Evolutionary conservation across 2,329 filamentous ascomycete species (phyloP).

Genomic region (Chaetomium sp.): DNA sequence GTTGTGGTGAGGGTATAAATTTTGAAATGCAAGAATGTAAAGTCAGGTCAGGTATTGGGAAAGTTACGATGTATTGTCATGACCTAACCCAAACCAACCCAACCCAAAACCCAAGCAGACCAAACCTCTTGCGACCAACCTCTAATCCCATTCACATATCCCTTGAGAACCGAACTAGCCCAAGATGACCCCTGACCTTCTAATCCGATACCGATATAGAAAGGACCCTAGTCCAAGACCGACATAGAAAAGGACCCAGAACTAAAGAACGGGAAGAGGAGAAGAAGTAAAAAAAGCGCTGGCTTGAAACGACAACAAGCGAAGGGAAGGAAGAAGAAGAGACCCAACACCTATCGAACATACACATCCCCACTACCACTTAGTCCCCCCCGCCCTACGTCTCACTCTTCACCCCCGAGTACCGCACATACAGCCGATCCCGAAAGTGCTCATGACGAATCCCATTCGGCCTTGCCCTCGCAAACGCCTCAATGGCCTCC

Average conservation of each 20-base stretch:
- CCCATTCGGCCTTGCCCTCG: slow-evolving; percentile 64
- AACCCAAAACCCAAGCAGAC: too few relatives aligned
- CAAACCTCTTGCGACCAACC: slow-evolving; percentile 3
- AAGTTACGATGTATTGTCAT: background rate
- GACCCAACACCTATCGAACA: background rate
- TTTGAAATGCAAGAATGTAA: too few relatives aligned
- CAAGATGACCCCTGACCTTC: background rate
- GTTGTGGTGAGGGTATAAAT: background rate
- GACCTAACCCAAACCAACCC: background rate
- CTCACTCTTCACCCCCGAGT: slow-evolving; percentile 37
- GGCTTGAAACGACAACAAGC: background rate
- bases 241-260: background rate
- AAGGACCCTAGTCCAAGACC: background rate
- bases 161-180: background rate
- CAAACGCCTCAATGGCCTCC: slow-evolving; percentile 75
- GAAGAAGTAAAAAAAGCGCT: background rate
- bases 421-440: slow-evolving; percentile 74
- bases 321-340: background rate
- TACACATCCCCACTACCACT: too few relatives aligned
- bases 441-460: slow-evolving; percentile 88
- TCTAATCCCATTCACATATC: slow-evolving; percentile 5
- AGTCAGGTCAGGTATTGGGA: background rate
- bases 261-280: background rate
- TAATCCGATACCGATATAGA: background rate
- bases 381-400: background rate